These are phyloP conservation scores for Penicillium rolfsii DNA, from an alignment of 2,329 filamentous ascomycete genomes.

Conservation along the genomic window DNA sequence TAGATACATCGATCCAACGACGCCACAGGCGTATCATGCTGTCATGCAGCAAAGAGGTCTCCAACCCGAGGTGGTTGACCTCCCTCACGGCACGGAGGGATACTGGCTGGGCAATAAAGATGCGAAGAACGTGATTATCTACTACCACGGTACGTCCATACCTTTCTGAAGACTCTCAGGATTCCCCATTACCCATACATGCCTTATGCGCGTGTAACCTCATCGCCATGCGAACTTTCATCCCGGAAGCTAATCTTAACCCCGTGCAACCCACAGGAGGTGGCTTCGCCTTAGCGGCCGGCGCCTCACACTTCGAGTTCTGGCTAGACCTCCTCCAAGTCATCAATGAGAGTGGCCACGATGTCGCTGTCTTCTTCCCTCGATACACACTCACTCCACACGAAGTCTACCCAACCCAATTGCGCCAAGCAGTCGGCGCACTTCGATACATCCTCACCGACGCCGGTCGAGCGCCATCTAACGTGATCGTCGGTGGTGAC, in stretches of 20 bases:
- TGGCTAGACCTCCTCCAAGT: slow-evolving; percentile 45
- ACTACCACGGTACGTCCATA: slow-evolving; percentile 40
- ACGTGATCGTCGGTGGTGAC: slow-evolving; percentile 45
- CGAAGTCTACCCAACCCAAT: slow-evolving; percentile 44
- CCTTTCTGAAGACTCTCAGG: not conserved
- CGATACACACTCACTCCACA: slow-evolving; percentile 57
- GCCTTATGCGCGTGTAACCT: slow-evolving; percentile 8
- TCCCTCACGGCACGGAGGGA: slow-evolving; percentile 38
- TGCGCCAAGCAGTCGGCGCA: slow-evolving; percentile 43
- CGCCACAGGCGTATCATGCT: slow-evolving; percentile 32
- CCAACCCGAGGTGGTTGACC: slow-evolving; percentile 34
- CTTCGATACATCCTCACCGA: slow-evolving; percentile 44
- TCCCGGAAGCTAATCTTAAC: slow-evolving; percentile 12
- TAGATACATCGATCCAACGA: slow-evolving; percentile 33
- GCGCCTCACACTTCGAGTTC: slow-evolving; percentile 51
- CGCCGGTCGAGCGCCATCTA: slow-evolving; percentile 34
- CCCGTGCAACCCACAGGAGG: slow-evolving; percentile 48
- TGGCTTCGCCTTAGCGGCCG: slow-evolving; percentile 55
- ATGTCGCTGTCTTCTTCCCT: slow-evolving; percentile 55
- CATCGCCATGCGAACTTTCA: not conserved
- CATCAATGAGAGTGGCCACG: slow-evolving; percentile 46
- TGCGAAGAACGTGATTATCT: slow-evolving; percentile 45
- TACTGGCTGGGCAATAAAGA: slow-evolving; percentile 47
- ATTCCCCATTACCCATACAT: too few species aligned
- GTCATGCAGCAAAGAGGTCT: slow-evolving; percentile 33